These are phyloP conservation scores for Populus simonii DNA, from an alignment of 345 rosid genomes.

Conservation along the genomic window DNA sequence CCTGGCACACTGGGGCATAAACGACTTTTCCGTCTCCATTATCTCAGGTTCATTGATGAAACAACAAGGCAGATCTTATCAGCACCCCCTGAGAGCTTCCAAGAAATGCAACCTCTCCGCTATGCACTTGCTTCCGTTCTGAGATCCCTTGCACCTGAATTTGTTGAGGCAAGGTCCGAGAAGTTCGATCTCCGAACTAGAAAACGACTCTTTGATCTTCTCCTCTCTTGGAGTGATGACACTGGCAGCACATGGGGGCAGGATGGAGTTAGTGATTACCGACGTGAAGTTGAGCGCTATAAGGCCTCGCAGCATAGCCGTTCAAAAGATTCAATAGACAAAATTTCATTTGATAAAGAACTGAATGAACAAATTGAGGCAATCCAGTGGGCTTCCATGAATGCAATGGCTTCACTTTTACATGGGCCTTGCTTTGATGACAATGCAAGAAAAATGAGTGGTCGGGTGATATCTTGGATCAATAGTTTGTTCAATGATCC, in stretches of 20 bases:
- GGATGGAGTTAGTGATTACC: conserved; percentile 78
- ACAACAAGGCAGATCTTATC: conserved; percentile 57
- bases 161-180: conserved; percentile 89
- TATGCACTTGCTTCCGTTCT: conserved; percentile 89
- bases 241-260: conserved; percentile 80
- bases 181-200: conserved; percentile 84
- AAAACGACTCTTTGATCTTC: conserved; percentile 84
- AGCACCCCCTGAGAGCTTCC: conserved; percentile 74
- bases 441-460: conserved; percentile 98
- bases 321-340: conserved; percentile 92
- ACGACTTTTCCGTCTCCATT: conserved; percentile 83
- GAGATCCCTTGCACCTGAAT: conserved; percentile 89
- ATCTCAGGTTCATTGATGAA: conserved; percentile 88
- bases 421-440: conserved; percentile 99
- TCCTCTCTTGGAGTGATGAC: conserved; percentile 92
- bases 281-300: conserved; percentile 96
- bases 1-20: conserved; percentile 88
- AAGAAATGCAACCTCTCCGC: conserved; percentile 86
- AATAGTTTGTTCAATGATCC: conserved; percentile 95
- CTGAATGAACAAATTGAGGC: conserved; percentile 88
- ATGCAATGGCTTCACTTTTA: conserved; percentile 94
- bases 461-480: conserved; percentile 93
- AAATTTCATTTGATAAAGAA: conserved; percentile 90
- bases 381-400: conserved; percentile 95
- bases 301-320: conserved; percentile 86